Evolutionary conservation across 208 protist genomes (phyloP), one percentile per base, ranked within the genome.

Genomic region (Cochliopodium minus): DNA sequence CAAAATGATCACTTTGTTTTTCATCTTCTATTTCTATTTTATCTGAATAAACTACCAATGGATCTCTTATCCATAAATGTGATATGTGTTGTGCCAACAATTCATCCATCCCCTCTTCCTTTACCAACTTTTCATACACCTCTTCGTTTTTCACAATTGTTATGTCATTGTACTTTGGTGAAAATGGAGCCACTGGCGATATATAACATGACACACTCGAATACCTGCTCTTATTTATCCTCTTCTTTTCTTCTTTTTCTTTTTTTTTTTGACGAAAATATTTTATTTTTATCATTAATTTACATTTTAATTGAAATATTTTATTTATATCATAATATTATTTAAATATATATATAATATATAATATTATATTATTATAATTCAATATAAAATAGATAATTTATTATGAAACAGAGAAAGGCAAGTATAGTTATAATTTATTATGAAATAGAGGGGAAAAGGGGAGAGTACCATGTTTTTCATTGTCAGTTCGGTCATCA

Each of bases 11-110:
- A 17, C 71, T 81, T 58, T 84, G 58, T 5, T 77, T 82, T 1
- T 51, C 62, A 66, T 97, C 88, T 60, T 97, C 87, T 46, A 94
- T 78, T 36, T 79, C 36, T 6, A 81, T 61, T 6, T 59, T 60
- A 59, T 92, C 84, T 57, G 89, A 79, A 60, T 89, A 95, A 47
- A 97, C 78, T 1, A 96, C 91, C 0, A 98, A 76, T 25, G 94
- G 94, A 74, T 98, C 94, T 22, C 94, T 82, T 58, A 96, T 91
- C 62, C 96, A 97, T 26, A 97, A 75, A 69, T 98, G 91, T 0
- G 92, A 81, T 42, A 97, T 72, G 71, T 98, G 93, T 54, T 71
- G 77, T 0, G 94, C 78, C 4, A 98, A 69, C 1, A 72, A 62
- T 30, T 66, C 46, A 67, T 97, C 92, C n/a, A 98, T 81, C 33